Conservation (phyloP, 768 basidiomycete species). For the Leucocoprinus sp. region DNA sequence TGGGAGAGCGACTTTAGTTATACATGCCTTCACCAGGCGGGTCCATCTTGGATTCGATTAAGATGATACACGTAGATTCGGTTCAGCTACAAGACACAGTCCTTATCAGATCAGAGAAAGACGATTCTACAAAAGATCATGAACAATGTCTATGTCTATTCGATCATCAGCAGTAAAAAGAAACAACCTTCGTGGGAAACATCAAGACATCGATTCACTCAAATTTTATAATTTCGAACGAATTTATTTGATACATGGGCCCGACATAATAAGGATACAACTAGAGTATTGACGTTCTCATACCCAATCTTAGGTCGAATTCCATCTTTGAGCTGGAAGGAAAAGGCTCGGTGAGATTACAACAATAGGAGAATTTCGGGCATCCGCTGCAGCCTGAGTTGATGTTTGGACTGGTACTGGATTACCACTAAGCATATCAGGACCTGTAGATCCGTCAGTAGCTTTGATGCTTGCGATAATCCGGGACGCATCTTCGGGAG, state of each 20-base stretch:
- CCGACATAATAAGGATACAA: neutral
- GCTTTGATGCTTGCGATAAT: slow-evolving; percentile 27
- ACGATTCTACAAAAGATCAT: neutral
- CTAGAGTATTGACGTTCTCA: neutral
- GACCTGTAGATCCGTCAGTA: neutral
- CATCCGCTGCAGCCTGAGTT: neutral
- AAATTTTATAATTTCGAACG: neutral
- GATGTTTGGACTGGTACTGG: neutral
- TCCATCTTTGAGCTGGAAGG: neutral
- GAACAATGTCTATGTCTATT: neutral
- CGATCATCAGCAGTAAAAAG: neutral
- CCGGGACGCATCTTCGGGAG: slow-evolving; percentile 33
- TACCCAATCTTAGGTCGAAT: too few relatives aligned
- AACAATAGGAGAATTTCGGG: neutral
- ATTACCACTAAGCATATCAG: neutral
- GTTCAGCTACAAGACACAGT: too few relatives aligned
- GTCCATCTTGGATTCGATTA: neutral
- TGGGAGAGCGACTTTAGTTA: neutral
- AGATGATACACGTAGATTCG: too few relatives aligned
- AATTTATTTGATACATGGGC: neutral
- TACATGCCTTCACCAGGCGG: neutral
- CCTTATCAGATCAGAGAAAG: neutral
- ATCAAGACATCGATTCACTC: neutral
- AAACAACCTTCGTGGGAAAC: neutral
- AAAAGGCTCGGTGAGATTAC: neutral